Conservation (phyloP, 208 protist species). For the Trypanosoma vivax region DNA sequence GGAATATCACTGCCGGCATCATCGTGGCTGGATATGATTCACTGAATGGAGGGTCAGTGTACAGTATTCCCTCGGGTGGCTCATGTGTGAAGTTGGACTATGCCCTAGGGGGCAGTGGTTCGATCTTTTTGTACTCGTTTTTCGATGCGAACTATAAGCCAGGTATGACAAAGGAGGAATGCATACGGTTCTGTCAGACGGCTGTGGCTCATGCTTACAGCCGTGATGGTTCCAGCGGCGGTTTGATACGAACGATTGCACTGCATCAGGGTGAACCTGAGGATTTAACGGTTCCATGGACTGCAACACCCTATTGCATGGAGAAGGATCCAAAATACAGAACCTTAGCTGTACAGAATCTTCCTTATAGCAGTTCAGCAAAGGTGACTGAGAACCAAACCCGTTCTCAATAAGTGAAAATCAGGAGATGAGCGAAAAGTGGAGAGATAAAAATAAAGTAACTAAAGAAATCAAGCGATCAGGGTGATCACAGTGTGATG, state of each 20-base stretch:
- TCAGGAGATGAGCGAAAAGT: no score
- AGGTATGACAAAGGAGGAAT: slow-evolving; percentile 96
- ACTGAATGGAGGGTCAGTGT: slow-evolving; percentile 94
- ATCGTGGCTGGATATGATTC: slow-evolving; percentile 97
- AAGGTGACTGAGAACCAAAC: slow-evolving; percentile 63
- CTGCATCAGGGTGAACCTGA: slow-evolving; percentile 78
- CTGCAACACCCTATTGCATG: slow-evolving; percentile 82
- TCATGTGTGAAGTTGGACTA: slow-evolving; percentile 93
- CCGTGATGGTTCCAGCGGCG: slow-evolving; percentile 97
- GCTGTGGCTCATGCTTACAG: slow-evolving; percentile 96
- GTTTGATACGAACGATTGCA: slow-evolving; percentile 92
- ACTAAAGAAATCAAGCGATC: no score
- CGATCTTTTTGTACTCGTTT: slow-evolving; percentile 98
- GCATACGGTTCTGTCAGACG: slow-evolving; percentile 89
- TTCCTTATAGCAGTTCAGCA: slow-evolving; percentile 68
- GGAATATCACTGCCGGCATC: slow-evolving; percentile 94
- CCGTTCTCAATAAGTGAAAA: slow-evolving; percentile 14
- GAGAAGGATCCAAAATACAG: slow-evolving; percentile 85
- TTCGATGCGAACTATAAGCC: slow-evolving; percentile 96
- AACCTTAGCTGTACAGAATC: slow-evolving; percentile 57
- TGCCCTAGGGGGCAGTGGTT: slow-evolving; percentile 95
- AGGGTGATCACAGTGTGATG: no score
- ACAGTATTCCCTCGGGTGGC: slow-evolving; percentile 94
- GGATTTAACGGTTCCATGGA: slow-evolving; percentile 83
- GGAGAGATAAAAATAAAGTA: no score